These are phyloP conservation scores for Mortierella sp. DNA, from an alignment of 371 early-diverging fungal species.

Conservation along the genomic window DNA sequence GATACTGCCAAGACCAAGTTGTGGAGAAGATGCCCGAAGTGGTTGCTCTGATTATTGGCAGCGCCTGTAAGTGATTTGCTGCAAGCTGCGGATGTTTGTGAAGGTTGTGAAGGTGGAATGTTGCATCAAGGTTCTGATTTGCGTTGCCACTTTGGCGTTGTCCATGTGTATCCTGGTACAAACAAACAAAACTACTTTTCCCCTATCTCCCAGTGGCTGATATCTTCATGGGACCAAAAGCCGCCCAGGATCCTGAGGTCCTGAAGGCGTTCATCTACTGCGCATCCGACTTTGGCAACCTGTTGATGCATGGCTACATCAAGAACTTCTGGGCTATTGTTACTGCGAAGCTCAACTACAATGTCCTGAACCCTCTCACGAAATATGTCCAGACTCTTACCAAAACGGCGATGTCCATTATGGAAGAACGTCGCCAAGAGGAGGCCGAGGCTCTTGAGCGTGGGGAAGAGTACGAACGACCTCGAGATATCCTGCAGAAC, in stretches of 20 bases:
- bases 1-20: neutral
- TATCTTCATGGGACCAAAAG: constrained; percentile 40
- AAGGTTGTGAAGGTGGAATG: constrained; percentile 27
- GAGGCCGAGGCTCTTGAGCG: constrained; percentile 25
- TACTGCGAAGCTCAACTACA: constrained; percentile 29
- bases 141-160: no score
- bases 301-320: constrained; percentile 7
- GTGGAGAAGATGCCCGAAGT: no score
- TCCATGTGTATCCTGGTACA: no score
- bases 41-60: no score
- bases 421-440: constrained; percentile 34
- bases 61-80: constrained; percentile 16
- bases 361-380: constrained; percentile 19
- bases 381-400: constrained; percentile 26
- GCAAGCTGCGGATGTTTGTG: constrained; percentile 19
- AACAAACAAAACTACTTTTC: no score
- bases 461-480: constrained; percentile 21
- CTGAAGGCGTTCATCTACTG: constrained; percentile 30
- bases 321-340: neutral
- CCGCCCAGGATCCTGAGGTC: constrained; percentile 20
- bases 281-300: constrained; percentile 26
- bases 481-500: constrained; percentile 35
- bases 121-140: neutral
- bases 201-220: constrained; percentile 16
- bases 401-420: constrained; percentile 21